Evolutionary conservation across 495 filamentous ascomycete species (phyloP), one percentile per base, ranked within the genome.

Genomic region (Letharia lupina): DNA sequence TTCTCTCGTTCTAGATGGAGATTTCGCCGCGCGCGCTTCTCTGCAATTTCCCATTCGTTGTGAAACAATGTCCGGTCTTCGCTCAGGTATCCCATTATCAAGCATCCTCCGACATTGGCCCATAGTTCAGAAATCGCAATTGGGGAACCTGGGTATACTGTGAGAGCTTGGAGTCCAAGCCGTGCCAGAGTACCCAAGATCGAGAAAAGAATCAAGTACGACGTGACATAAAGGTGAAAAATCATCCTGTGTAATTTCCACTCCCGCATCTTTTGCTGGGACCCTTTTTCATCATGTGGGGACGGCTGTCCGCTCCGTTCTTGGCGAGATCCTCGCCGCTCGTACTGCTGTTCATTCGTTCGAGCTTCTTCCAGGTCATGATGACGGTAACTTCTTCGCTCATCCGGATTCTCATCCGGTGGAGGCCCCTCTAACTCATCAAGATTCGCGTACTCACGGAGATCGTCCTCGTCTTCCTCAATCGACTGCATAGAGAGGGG

Each of bases 161-260:
- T 93, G 33, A 98, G 77, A 57, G 88, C 85, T 71, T 92, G 85
- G 4, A 96, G 77, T 33, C 91, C 92, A 1, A 98, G 81, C 12
- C 93, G 82, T 10, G 91, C 85, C 40, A 97, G 83, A 2, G 92
- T 96, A 42, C 93, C 93, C 41, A 93, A 75, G 65, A 96, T 84
- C 62, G 91, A 86, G 78, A 96, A 96, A 73, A 96, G 78, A 60
- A 92, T 82, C 18, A 96, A 85, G 75, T 96, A 89, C 13, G 89
- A 89, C 68, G 87, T 70, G 48, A 87, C 91, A 76, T 90, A 94
- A 65, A 94, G 45, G 20, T 48, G 45, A 44, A 44, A 13, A 3
- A 13, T 13, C 41, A 44, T 44, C 41, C 41, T 44, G 41, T 15
- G 41, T 1, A 44, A 9, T 44, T 11, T 44, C 12, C 41, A 10